Base-by-base conservation (phyloP, 2,329 filamentous ascomycete genomes). In the Sphaerulina musiva region DNA sequence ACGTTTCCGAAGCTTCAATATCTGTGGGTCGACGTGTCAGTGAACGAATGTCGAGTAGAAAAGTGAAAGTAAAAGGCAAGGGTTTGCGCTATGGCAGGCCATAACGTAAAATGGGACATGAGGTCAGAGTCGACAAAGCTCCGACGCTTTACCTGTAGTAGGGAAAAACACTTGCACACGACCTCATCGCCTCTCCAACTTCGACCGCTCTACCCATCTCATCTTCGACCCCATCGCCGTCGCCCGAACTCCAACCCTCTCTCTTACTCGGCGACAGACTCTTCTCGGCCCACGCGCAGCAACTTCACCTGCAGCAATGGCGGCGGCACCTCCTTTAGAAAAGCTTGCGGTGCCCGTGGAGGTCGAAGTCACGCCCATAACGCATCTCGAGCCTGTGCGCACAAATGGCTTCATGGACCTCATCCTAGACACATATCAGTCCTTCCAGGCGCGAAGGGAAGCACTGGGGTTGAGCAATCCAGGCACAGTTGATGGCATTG, bases 381-480 rank as follows among this genome's bases (percentile, higher is more conserved):
- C 56, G 31, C 42, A 59, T 23, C 55, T 62, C 31, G 61, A 64
- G 39, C 57, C 64, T 34, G 53, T 59, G 31, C 58, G 59, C 47
- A 65, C 64, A n/a, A 62, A 61, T 48, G 59, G 56, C 59, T 52
- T 67, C 56, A 55, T 68, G 47, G 67, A 68, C 53, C 61, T 61
- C 46, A 51, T 71, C 29, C 57, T 66, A 48, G 87, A 95, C 79
- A 84, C 83, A 73, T 86, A 93, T 75, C 81, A 79, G 66, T 82
- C 84, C 51, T 95, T 97, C 72, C 86, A 85, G 59, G 87, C 93
- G 66, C 84, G 88, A 75, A 86, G 93, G 78, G 87, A 85, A 65
- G 86, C 87, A 74, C 81, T 98, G 62, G 92, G 91, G 59, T 80
- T 98, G 64, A 80, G 85, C 64, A 97, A 97, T 75, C 93, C 93